phyloP scores from a whole-genome alignment of 164 flowering plant species.

The Brasenia schreberi region DNA sequence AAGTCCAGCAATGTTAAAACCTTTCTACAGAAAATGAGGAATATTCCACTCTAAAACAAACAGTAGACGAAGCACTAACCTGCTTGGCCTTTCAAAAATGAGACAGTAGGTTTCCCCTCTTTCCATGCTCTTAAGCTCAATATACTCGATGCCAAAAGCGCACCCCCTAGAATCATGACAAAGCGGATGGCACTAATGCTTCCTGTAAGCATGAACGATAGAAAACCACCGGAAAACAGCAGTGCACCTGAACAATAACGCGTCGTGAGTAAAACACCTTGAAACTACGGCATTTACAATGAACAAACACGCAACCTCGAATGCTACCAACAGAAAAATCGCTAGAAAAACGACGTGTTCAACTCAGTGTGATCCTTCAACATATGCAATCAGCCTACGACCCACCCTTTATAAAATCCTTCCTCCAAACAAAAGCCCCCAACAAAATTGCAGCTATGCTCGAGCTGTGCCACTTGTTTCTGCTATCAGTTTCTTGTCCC shows the following conservation, averaged over 20 bases:
- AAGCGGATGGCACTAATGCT: conserved; percentile 76
- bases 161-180: conserved; percentile 83
- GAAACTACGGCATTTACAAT: not conserved
- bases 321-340: not conserved
- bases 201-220: conserved; percentile 82
- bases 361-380: too few species aligned
- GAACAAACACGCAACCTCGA: not conserved
- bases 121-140: conserved; percentile 55
- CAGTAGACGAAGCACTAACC: conserved; percentile 24
- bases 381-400: too few species aligned
- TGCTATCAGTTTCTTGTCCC: too few species aligned
- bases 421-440: too few species aligned
- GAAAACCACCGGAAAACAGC: conserved; percentile 70
- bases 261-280: conserved; percentile 1
- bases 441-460: too few species aligned
- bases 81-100: conserved; percentile 68
- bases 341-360: not conserved
- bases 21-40: too few species aligned
- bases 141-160: conserved; percentile 62
- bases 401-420: too few species aligned
- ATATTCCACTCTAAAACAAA: too few species aligned
- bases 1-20: too few species aligned
- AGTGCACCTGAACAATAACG: conserved; percentile 42
- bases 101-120: conserved; percentile 31
- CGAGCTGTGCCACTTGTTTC: too few species aligned